phyloP scores from a whole-genome alignment of 257 asterid species.

The Solanum corneliomulleri region DNA sequence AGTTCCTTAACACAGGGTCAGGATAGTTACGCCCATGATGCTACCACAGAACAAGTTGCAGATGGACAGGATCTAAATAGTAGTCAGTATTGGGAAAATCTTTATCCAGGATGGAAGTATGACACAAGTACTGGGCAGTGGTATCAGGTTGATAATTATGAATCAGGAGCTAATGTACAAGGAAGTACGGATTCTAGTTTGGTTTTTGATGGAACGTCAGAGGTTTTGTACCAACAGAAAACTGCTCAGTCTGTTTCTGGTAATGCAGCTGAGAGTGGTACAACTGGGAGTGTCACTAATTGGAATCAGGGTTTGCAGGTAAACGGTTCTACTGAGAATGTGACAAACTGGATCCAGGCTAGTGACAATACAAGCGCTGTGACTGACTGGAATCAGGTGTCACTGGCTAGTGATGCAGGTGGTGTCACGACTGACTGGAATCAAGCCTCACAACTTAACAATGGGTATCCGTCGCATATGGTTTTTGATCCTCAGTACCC shows the following conservation, averaged over 20 bases:
- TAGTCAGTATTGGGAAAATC: constrained; percentile 67
- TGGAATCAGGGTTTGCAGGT: constrained; percentile 40
- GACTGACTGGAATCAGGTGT: constrained; percentile 1
- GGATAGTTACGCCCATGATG: constrained; percentile 23
- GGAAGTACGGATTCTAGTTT: constrained; percentile 6
- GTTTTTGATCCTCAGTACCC: constrained; percentile 91
- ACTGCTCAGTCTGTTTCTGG: constrained; percentile 43
- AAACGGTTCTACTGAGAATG: background rate
- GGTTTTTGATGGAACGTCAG: constrained; percentile 26
- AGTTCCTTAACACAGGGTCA: constrained; percentile 15
- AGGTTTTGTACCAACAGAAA: constrained; percentile 66
- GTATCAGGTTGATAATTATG: constrained; percentile 68
- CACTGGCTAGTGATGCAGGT: constrained; percentile 18
- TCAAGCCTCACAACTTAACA: constrained; percentile 36
- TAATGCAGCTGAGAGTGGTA: constrained; percentile 38
- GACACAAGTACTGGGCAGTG: constrained; percentile 67
- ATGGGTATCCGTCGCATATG: constrained; percentile 78
- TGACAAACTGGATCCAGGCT: background rate
- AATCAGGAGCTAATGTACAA: constrained; percentile 20
- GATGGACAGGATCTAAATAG: constrained; percentile 36
- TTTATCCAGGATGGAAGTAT: constrained; percentile 88
- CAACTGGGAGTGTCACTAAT: constrained; percentile 27
- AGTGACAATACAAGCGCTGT: background rate
- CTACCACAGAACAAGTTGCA: constrained; percentile 36
- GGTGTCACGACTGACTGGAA: constrained; percentile 37